Evolutionary conservation across 305 asterid species (phyloP).

Genomic region (Fraxinus greggii): DNA sequence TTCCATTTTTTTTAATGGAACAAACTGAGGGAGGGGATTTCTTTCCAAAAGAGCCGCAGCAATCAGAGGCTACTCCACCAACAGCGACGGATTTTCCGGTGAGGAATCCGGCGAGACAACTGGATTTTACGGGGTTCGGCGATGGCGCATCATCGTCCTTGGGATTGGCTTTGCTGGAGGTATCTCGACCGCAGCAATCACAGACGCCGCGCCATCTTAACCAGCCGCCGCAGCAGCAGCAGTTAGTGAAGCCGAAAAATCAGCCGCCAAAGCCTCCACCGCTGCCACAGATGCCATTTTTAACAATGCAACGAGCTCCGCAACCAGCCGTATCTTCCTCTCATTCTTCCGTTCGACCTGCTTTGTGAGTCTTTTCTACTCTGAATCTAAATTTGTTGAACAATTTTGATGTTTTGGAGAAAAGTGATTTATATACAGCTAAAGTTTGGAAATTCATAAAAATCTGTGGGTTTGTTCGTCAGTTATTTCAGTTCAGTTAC

Average conservation of each 20-base stretch:
- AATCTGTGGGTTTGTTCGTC: neutral
- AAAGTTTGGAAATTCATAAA: neutral
- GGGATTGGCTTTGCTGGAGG: slow-evolving; percentile 31
- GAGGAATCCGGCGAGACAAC: slow-evolving; percentile 90
- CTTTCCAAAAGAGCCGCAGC: slow-evolving; percentile 51
- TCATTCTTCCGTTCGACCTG: slow-evolving; percentile 52
- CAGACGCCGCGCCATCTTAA: slow-evolving; percentile 25
- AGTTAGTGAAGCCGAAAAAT: slow-evolving; percentile 29
- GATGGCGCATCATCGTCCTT: slow-evolving; percentile 34
- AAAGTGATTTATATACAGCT: slow-evolving; percentile 11
- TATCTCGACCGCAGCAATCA: slow-evolving; percentile 29
- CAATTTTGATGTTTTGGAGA: neutral
- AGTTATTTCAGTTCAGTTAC: neutral
- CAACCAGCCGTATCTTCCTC: slow-evolving; percentile 27
- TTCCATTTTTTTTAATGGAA: slow-evolving; percentile 46
- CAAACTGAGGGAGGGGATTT: slow-evolving; percentile 53
- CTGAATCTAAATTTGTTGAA: neutral
- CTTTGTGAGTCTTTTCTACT: slow-evolving; percentile 43
- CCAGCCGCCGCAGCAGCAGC: slow-evolving; percentile 37
- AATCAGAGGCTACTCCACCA: slow-evolving; percentile 46
- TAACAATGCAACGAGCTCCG: slow-evolving; percentile 52
- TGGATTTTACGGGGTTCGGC: slow-evolving; percentile 61
- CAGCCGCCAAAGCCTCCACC: slow-evolving; percentile 36
- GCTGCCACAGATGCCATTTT: slow-evolving; percentile 38
- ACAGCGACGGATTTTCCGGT: slow-evolving; percentile 51